Conservation (phyloP, 75 land plant species). For the Cupressus sempervirens region DNA sequence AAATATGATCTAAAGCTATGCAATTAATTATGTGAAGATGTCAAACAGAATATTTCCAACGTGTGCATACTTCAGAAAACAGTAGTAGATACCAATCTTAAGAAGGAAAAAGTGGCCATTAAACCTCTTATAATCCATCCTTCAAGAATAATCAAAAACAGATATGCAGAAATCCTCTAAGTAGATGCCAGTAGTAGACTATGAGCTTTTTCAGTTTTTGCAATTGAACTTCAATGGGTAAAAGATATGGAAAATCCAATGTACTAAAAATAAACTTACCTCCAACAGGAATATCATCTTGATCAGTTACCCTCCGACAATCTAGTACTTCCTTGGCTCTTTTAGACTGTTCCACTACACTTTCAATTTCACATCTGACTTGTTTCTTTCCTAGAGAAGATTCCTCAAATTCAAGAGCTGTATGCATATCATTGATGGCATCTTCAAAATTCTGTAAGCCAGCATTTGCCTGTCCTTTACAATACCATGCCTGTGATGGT, state of each 20-base stretch:
- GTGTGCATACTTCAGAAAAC: too few relatives aligned
- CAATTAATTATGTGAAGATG: too few relatives aligned
- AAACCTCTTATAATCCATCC: neutral
- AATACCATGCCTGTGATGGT: conserved; percentile 69
- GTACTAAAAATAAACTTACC: neutral
- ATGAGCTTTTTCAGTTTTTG: neutral
- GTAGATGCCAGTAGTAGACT: neutral
- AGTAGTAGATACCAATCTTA: neutral
- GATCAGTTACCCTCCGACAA: neutral
- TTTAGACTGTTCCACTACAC: neutral
- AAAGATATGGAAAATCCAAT: neutral
- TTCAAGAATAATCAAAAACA: neutral
- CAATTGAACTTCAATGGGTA: neutral
- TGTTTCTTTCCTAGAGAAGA: conserved; percentile 48
- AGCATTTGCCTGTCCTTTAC: conserved; percentile 58
- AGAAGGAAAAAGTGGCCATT: neutral
- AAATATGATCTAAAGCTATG: too few relatives aligned
- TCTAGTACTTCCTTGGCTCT: neutral
- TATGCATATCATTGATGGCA: conserved; percentile 47
- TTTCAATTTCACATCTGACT: conserved; percentile 42
- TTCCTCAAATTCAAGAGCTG: conserved; percentile 38
- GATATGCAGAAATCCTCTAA: neutral
- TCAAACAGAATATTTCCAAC: too few relatives aligned
- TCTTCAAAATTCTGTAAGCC: conserved; percentile 38
- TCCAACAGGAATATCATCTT: neutral